Percentiles rank a stretch among this genome's conserved stretches.
Evolutionary conservation across 495 filamentous ascomycete genomes (phyloP).

Genomic region (Achaetomiella virescens): DNA sequence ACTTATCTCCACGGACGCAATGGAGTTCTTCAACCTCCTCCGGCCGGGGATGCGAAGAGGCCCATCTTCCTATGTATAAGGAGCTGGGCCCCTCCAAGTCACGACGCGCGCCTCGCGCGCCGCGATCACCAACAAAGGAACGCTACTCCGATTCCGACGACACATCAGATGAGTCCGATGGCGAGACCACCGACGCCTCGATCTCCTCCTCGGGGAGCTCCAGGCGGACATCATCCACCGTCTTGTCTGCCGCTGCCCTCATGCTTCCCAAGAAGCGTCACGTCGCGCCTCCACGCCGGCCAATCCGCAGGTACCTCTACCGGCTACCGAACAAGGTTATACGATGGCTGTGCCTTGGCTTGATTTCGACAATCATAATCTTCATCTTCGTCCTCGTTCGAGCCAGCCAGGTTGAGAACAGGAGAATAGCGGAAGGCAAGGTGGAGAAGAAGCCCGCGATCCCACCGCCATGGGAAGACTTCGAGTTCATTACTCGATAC

Average conservation of each 20-base stretch:
- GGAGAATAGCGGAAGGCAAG: conserved; percentile 51
- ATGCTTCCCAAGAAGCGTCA: conserved; percentile 46
- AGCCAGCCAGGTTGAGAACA: conserved; percentile 60
- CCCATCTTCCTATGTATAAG: conserved; percentile 40
- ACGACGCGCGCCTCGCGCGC: background rate
- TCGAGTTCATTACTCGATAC: conserved; percentile 75
- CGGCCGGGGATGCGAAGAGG: conserved; percentile 32
- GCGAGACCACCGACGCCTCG: conserved; percentile 37
- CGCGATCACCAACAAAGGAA: conserved; percentile 33
- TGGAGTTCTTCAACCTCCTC: conserved; percentile 30
- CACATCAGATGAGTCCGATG: conserved; percentile 35
- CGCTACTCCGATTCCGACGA: conserved; percentile 40
- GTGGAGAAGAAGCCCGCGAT: conserved; percentile 41
- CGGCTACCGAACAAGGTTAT: conserved; percentile 58
- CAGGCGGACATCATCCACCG: conserved; percentile 47
- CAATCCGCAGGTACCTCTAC: conserved; percentile 44
- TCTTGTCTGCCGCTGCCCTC: conserved; percentile 43
- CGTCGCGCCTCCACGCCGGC: conserved; percentile 32
- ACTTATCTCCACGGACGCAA: background rate
- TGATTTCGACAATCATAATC: conserved; percentile 61
- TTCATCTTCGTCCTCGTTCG: conserved; percentile 67
- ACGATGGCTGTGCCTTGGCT: conserved; percentile 62
- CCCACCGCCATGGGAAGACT: conserved; percentile 73
- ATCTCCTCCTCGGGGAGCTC: conserved; percentile 37
- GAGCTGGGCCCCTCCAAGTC: conserved; percentile 20